Evolutionary conservation across 495 filamentous ascomycete genomes (phyloP), one percentile per base, ranked within the genome.

Genomic region (Penicillium ochrochloron): DNA sequence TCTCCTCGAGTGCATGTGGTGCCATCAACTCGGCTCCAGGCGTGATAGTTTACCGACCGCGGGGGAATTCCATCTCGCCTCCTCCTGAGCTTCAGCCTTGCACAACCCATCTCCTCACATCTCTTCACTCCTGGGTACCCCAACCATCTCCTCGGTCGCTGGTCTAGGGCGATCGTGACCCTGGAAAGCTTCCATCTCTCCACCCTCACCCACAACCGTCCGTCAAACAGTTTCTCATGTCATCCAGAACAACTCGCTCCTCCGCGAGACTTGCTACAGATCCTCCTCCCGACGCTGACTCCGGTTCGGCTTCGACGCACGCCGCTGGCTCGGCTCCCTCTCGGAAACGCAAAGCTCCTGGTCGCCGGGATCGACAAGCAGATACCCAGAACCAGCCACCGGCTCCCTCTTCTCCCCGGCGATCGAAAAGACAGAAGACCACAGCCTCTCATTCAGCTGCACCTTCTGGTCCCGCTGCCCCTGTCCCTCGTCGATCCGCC

Each of bases 221-320:
- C 21, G 29, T 19, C 12, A 73, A 68, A 42, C 67, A 71, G 52
- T 71, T 80, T 81, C 90, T 91, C 87, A 93, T 92, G 90, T 90
- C 90, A 84, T 75, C 85, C 85, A 94, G 91, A 87, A 84, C 89
- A 62, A 93, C 90, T 80, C 87, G 90, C 76, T 92, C 90, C 67
- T 85, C 90, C 69, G 87, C 90, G 77, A 89, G 89, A 82, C 84
- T 87, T 83, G 89, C 89, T 76, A 89, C 89, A 80, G 86, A 85
- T 60, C 78, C 81, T 65, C 76, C 83, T 63, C 62, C 70, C 44
- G 63, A 74, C 63, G 61, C 70, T 66, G 71, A 70, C 63, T 77
- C 74, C 70, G 78, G 78, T 65, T 62, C 75, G 63, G 46, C 74
- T 46, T 65, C 76, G 57, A 75, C 70, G 60, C 64, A 75, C 54